Base-by-base conservation (phyloP, 768 basidiomycete genomes). In the Nidula microcarpa region DNA sequence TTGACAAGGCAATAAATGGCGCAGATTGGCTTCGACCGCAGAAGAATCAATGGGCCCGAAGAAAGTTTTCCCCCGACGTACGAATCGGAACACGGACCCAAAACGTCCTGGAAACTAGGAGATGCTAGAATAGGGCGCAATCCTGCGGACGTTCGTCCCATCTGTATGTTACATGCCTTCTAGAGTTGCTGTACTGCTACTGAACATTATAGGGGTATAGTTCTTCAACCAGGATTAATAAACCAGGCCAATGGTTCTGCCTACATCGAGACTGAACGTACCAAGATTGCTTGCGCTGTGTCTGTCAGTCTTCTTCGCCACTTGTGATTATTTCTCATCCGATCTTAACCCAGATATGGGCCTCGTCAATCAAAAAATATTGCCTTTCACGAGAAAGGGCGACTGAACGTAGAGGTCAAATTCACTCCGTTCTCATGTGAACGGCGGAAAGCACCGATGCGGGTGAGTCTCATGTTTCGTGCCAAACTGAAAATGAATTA, bases 201-300 rank as follows among this genome's bases (percentile, higher is more conserved):
- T n/a, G n/a, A n/a, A 7, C 7, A 7, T 53, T 43, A 47, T 50
- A 49, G 49, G 32, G 47, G 55, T 55, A 52, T 57, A 99, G 95
- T 91, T 69, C 72, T 99, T 47, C 87, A 94, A 65, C 85, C 92
- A 32, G 94, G 94, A 7, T 73, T 98, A 11, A 93, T 97, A 51
- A 88, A 74, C 56, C 94, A 97, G 70, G 96, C 97, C 1, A 95
- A 94, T 64, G 97, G 97, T 1, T 97, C 94, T 14, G 94, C 94
- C 9, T 99, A 98, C 65, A 90, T 99, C 60, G 97, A 99, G 71
- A 89, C 88, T 1, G 89, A 90, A 53, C 80, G 80, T 52, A 91
- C 91, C 0, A 99, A 99, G 73, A 85, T 99, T 57, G 94, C 94
- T 4, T 97, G 94, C 66, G 94, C 97, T 41, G 91, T 98, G 95